phyloP scores from a whole-genome alignment of 2,329 filamentous ascomycete genomes.

The Hypoxylon rubiginosum region DNA sequence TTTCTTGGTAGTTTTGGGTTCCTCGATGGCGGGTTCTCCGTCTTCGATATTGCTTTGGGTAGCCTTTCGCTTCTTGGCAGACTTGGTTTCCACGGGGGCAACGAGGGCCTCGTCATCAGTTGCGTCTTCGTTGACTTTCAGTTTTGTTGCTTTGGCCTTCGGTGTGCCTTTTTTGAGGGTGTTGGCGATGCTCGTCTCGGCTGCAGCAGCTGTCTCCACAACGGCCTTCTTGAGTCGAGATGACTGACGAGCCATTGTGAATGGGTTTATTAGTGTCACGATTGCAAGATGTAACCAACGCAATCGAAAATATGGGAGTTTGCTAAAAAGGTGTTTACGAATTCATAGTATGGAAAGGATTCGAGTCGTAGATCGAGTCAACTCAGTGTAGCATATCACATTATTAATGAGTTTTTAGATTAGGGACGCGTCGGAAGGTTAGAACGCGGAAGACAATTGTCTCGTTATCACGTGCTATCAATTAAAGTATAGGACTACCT shows the following conservation, averaged over 20 bases:
- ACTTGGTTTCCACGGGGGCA: constrained; percentile 22
- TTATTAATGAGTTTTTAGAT: neutral
- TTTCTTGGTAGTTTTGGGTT: constrained; percentile 57
- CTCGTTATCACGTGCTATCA: constrained; percentile 38
- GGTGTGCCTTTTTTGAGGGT: constrained; percentile 42
- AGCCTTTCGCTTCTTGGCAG: constrained; percentile 48
- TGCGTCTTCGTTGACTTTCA: constrained; percentile 37
- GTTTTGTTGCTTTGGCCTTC: constrained; percentile 40
- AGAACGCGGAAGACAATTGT: constrained; percentile 30
- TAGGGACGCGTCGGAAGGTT: constrained; percentile 5
- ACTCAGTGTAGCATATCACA: neutral
- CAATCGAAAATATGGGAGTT: neutral
- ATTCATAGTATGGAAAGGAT: neutral
- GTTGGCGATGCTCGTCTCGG: constrained; percentile 34
- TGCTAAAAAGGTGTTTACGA: neutral
- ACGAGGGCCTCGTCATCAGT: constrained; percentile 26
- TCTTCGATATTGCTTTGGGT: constrained; percentile 49
- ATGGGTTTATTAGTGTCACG: neutral
- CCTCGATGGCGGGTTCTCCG: constrained; percentile 25
- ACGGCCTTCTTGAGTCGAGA: constrained; percentile 35
- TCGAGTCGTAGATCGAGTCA: neutral
- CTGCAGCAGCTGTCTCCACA: constrained; percentile 35
- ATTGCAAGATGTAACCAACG: constrained; percentile 1
- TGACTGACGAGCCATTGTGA: constrained; percentile 42
- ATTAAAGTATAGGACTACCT: constrained; percentile 16